These are phyloP conservation scores for Trichoderma sp. DNA, from an alignment of 2,329 filamentous ascomycete genomes.

Conservation along the genomic window DNA sequence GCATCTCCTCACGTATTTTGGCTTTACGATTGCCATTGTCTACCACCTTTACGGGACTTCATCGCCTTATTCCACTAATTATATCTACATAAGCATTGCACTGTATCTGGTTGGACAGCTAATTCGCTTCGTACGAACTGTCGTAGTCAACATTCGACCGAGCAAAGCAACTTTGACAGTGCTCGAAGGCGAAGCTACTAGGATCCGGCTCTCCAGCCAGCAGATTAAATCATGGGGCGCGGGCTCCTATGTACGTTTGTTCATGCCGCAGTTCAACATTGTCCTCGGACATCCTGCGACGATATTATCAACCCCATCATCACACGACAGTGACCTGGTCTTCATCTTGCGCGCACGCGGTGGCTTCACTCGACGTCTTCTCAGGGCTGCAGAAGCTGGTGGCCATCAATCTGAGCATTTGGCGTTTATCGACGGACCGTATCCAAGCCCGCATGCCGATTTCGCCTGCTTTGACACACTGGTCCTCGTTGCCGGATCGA, in stretches of 20 bases:
- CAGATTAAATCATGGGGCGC: neutral
- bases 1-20: conserved; percentile 12
- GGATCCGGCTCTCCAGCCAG: neutral
- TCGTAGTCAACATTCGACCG: neutral
- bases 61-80: conserved; percentile 4
- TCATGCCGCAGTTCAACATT: neutral
- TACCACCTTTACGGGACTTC: neutral
- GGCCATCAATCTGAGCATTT: neutral
- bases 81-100: conserved; percentile 9
- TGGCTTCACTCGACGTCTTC: conserved; percentile 2
- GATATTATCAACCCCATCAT: neutral
- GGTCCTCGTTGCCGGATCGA: neutral
- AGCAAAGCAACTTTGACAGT: neutral
- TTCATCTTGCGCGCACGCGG: neutral
- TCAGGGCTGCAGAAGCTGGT: neutral
- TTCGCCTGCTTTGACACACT: conserved; percentile 13
- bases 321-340: neutral
- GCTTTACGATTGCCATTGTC: conserved; percentile 7
- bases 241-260: neutral
- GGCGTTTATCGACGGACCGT: conserved; percentile 1
- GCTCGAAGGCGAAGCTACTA: neutral
- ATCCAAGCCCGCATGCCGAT: conserved; percentile 5
- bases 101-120: conserved; percentile 4
- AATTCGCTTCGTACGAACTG: neutral
- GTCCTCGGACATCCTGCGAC: neutral